Conservation (phyloP, 768 basidiomycete genomes). For the Trametes punicea region DNA sequence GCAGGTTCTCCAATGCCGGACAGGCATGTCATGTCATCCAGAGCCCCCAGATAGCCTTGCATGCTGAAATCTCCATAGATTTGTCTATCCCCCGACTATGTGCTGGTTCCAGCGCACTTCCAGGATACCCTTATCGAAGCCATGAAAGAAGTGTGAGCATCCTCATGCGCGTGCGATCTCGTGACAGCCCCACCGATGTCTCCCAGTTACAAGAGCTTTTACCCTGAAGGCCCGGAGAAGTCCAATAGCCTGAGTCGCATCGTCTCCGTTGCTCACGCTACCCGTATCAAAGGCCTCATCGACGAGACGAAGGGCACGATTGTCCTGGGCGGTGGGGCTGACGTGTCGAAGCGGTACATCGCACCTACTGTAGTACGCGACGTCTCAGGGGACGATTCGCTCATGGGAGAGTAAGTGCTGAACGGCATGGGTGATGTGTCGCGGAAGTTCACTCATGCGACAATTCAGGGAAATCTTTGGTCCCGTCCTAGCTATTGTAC, state of each 20-base stretch:
- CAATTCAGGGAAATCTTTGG: constrained; percentile 71
- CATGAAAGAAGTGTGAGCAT: constrained; percentile 34
- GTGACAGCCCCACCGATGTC: not conserved
- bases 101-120: constrained; percentile 39
- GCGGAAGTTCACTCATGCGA: not conserved
- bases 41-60: not conserved
- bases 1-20: constrained; percentile 70
- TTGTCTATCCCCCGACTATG: constrained; percentile 61
- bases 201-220: constrained; percentile 45
- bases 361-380: not conserved
- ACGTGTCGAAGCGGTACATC: not conserved
- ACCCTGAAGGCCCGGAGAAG: constrained; percentile 36
- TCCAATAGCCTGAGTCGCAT: constrained; percentile 50
- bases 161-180: not conserved
- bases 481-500: constrained; percentile 68
- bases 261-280: constrained; percentile 48
- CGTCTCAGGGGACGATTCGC: not conserved
- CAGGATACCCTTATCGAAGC: constrained; percentile 39
- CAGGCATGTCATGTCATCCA: constrained; percentile 29
- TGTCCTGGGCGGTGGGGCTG: not conserved
- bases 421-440: not conserved
- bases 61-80: constrained; percentile 38
- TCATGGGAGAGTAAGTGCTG: not conserved
- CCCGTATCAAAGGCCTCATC: constrained; percentile 55
- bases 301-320: constrained; percentile 42